Conservation (phyloP, 495 filamentous ascomycete species). For the Neurospora cerealis region DNA sequence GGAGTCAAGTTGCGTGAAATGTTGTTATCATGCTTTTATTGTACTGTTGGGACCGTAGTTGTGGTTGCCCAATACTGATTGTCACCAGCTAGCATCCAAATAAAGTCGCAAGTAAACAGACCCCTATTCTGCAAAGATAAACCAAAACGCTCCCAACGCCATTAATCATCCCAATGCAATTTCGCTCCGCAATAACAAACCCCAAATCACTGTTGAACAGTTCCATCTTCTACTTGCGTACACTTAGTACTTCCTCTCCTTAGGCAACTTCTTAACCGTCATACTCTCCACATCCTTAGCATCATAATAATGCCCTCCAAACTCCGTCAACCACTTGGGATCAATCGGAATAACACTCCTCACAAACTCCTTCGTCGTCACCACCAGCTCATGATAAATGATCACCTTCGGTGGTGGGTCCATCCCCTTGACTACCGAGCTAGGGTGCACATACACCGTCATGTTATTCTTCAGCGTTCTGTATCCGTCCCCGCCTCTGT, state of each 20-base stretch:
- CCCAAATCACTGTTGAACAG: too few relatives aligned
- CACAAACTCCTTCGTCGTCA: conserved; percentile 94
- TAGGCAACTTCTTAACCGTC: conserved; percentile 58
- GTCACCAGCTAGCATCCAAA: background rate
- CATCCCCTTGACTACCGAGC: conserved; percentile 66
- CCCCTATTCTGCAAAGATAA: background rate
- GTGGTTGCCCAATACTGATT: background rate
- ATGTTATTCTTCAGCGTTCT: conserved; percentile 89
- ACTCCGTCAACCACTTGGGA: conserved; percentile 78
- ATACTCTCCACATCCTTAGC: conserved; percentile 81
- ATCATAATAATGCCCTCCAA: conserved; percentile 93
- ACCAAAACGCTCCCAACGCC: background rate
- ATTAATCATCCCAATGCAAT: too few relatives aligned
- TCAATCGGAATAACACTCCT: conserved; percentile 76
- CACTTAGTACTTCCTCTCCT: conserved; percentile 17
- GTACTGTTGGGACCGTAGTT: background rate
- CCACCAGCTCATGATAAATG: conserved; percentile 84
- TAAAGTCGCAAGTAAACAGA: background rate
- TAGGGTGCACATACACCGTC: conserved; percentile 85
- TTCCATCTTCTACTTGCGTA: too few relatives aligned
- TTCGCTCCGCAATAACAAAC: too few relatives aligned
- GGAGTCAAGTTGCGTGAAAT: background rate
- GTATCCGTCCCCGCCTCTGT: conserved; percentile 80
- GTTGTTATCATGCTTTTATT: background rate
- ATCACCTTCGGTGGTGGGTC: conserved; percentile 74